Evolutionary conservation across 1,284 basidiomycete species (phyloP), one percentile per base, ranked within the genome.

Genomic region (Trichosporon sp.): DNA sequence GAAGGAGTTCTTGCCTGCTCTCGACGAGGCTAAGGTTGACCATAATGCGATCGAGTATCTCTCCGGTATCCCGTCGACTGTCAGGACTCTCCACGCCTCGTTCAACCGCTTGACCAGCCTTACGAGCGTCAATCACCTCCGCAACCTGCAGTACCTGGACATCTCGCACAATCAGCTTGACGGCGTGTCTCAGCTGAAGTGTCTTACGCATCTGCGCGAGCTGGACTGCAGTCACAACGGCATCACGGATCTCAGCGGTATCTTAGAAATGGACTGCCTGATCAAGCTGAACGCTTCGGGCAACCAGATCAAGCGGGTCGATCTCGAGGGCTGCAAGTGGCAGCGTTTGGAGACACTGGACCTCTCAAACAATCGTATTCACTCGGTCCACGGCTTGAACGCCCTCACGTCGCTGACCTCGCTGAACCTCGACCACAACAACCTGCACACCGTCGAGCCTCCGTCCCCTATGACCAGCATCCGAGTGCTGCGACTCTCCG

Each of bases 91-190:
- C 75, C 89, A 88, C 78, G 87, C 89, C 72, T 86, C 89, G 56
- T 86, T 85, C 60, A 97, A 97, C 78, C 84, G 91, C 68, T 84
- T 99, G 70, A 90, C 92, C 69, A 86, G 87, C 65, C 82, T 96
- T 69, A 93, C 92, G 27, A 93, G 94, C 23, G 96, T 95, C 77
- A 86, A 86, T 74, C 94, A 97, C 78, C 82, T 99, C 70, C 82
- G 84, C 37, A 91, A 91, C 77, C 84, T 99, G 46, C 91, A 95
- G 80, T 87, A 86, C 72, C 85, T 99, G 69, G 93, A 99, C 81
- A 87, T 99, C 69, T 95, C 92, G 77, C 81, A 86, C 71, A 99
- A 99, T 78, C 86, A 91, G 65, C 85, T 99, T 61, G 91, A 95
- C 69, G 91, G 89, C 14, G 83, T 96, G 56, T 85, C 84, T 56